These are phyloP conservation scores for Arachis stenosperma DNA, from an alignment of 306 rosid species.

Conservation along the genomic window DNA sequence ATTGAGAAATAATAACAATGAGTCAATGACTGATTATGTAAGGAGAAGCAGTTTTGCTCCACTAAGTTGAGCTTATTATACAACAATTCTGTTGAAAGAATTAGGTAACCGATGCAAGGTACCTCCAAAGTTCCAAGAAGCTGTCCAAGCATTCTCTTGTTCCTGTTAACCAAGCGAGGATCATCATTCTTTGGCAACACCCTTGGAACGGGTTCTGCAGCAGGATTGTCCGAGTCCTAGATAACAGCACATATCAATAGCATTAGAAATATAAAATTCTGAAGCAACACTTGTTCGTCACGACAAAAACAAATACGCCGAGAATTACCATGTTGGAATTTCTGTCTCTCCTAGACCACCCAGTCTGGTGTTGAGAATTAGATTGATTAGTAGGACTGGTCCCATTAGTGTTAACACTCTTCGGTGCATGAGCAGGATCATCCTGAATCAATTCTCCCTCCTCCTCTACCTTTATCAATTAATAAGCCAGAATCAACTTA, in stretches of 20 bases:
- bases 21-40: not conserved
- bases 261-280: conserved; percentile 26
- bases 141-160: conserved; percentile 94
- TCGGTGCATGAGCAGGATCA: conserved; percentile 50
- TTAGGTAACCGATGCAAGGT: conserved; percentile 27
- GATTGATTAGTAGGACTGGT: conserved; percentile 42
- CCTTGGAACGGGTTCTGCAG: conserved; percentile 73
- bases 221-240: conserved; percentile 72
- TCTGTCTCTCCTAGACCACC: conserved; percentile 64
- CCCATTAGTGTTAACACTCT: conserved; percentile 48
- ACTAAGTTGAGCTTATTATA: conserved; percentile 8
- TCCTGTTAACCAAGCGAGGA: conserved; percentile 89
- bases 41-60: not conserved
- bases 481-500: not conserved
- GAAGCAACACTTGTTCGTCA: conserved; percentile 7
- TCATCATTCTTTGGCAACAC: conserved; percentile 85
- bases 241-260: conserved; percentile 3
- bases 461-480: conserved; percentile 64
- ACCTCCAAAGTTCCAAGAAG: conserved; percentile 98
- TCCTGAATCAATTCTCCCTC: conserved; percentile 75
- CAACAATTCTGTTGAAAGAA: not conserved
- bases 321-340: conserved; percentile 54
- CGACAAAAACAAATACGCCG: not conserved
- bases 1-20: not conserved
- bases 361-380: conserved; percentile 51